A percentile compares a stretch with the other conserved stretches of the same genome.
These are phyloP conservation scores for Hanseniaspora meyeri DNA, from an alignment of 805 yeast genomes.

Conservation along the genomic window DNA sequence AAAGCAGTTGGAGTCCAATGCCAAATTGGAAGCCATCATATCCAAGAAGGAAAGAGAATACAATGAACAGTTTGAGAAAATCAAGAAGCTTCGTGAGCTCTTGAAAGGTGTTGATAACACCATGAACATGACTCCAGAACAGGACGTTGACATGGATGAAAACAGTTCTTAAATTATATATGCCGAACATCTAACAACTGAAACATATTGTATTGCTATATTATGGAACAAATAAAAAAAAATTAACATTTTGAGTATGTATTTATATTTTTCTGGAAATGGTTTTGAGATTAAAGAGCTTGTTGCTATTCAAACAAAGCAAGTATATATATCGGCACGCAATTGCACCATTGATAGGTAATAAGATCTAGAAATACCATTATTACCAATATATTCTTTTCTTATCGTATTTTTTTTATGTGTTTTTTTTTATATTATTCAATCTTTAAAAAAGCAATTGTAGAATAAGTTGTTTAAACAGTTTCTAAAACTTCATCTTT, in stretches of 20 bases:
- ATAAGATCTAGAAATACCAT: background rate
- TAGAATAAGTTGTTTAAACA: conserved; percentile 45
- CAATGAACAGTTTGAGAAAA: background rate
- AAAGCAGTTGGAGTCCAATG: background rate
- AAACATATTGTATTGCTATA: too few species aligned
- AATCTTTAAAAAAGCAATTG: background rate
- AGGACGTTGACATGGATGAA: background rate
- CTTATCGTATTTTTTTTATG: background rate
- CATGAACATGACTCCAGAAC: background rate
- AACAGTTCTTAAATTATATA: background rate
- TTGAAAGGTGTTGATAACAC: background rate
- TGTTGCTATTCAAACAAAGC: conserved; percentile 7
- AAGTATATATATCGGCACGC: conserved; percentile 4
- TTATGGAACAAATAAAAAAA: background rate
- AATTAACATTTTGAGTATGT: background rate
- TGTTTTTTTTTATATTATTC: background rate
- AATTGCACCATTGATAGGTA: background rate
- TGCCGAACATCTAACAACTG: background rate
- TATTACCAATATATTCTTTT: background rate
- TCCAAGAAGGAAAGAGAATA: background rate
- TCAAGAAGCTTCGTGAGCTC: background rate
- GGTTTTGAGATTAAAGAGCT: conserved; percentile 1
- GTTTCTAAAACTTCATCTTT: conserved; percentile 97
- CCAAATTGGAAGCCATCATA: background rate
- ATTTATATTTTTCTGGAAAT: conserved; percentile 7